Percentiles rank a stretch among this genome's conserved stretches.
phyloP scores from a whole-genome alignment of 306 rosid genomes.

The Cicer cuneatum region DNA sequence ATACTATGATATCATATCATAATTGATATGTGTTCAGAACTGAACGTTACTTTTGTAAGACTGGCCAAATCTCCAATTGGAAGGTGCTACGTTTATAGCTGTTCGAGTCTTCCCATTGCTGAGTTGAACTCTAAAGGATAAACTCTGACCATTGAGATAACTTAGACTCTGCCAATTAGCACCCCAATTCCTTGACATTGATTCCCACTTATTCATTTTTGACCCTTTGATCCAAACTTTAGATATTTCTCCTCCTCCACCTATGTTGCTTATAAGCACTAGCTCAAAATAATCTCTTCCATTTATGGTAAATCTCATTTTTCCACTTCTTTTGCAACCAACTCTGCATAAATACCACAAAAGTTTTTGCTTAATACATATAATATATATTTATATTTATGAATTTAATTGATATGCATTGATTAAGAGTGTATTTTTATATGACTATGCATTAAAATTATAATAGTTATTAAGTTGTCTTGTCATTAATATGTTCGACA shows the following conservation, averaged over 20 bases:
- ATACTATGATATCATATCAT: neutral
- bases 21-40: slow-evolving; percentile 31
- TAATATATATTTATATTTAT: neutral
- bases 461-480: too few relatives aligned
- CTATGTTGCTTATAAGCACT: slow-evolving; percentile 63
- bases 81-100: slow-evolving; percentile 53
- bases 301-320: slow-evolving; percentile 61
- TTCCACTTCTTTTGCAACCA: slow-evolving; percentile 59
- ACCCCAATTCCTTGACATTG: slow-evolving; percentile 70
- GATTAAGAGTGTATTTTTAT: too few relatives aligned
- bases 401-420: too few relatives aligned
- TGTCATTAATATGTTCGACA: too few relatives aligned
- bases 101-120: slow-evolving; percentile 49
- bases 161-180: slow-evolving; percentile 62
- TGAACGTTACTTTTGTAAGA: slow-evolving; percentile 53
- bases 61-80: slow-evolving; percentile 69
- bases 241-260: slow-evolving; percentile 61
- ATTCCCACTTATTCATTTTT: slow-evolving; percentile 54
- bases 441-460: too few relatives aligned
- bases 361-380: neutral
- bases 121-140: slow-evolving; percentile 64
- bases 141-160: slow-evolving; percentile 61
- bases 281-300: slow-evolving; percentile 60
- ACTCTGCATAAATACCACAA: slow-evolving; percentile 47
- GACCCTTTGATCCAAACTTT: slow-evolving; percentile 67